Evolutionary conservation across 164 flowering plant species (phyloP), one percentile per base, ranked within the genome.

Genomic region (Stephania cephalantha): DNA sequence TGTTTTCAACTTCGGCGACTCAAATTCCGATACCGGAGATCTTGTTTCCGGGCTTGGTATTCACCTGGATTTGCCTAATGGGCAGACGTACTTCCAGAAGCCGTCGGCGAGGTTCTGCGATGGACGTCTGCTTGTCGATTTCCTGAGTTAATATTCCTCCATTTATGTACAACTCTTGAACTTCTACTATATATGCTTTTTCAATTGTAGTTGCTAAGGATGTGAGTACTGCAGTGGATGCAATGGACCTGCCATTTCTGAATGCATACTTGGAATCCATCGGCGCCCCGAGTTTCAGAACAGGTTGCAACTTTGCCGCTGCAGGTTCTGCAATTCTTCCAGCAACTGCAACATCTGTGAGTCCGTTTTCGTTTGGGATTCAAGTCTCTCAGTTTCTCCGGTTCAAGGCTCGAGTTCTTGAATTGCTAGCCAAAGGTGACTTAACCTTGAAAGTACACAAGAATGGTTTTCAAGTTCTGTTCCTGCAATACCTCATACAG

Each of bases 281-380:
- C 29, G 94, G 89, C 11, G 52, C 82, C 11, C 98, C 97, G 18
- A 86, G 42, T 77, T 95, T 91, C 81, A 79, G 65, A 68, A 88
- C 75, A 75, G 99, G 99, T 6, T 85, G 97, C 81, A 90, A 95
- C 67, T 95, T 92, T 86, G 99, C 99, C 18, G 91, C 90, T 18
- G 97, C 97, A 46, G 99, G 90, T 1, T 87, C 97, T 1, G 90
- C 93, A 13, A 82, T 90, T 15, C 93, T 81, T 64, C 95, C 93
- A 20, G 88, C 99, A 22, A 87, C 88, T 44, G 84, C 91, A 63
- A 69, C 87, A 53, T 83, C 97, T 13, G 76, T 88, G 53, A 81
- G 95, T 79, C 99, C 99, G 46, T 93, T 95, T 79, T 90, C 97
- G 5, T 88, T 90, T 73, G 90, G 89, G 74, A 73, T 87, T 82